Conservation (phyloP, 352 stramenopile genomes). For the Pythium guiyangense region DNA sequence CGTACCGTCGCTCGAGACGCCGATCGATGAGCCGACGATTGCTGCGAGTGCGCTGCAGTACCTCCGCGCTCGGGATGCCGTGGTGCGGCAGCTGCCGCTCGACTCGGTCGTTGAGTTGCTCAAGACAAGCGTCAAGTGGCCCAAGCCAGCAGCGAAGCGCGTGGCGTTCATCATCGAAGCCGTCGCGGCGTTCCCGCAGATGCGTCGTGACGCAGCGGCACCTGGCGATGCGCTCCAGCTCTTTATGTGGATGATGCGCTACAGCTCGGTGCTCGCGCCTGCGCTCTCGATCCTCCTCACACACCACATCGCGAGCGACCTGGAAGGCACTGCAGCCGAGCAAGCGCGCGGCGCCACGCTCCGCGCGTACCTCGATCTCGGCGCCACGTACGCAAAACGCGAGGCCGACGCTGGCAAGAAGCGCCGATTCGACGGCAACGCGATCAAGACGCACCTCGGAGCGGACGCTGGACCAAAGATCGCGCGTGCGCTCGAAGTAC, state of each 20-base stretch:
- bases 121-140: constrained; percentile 73
- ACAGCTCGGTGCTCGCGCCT: no score
- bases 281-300: no score
- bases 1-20: constrained; percentile 2
- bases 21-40: constrained; percentile 26
- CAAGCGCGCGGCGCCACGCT: no score
- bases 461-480: constrained; percentile 36
- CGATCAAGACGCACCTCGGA: no score
- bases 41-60: constrained; percentile 34
- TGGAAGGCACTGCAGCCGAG: no score
- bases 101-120: constrained; percentile 64
- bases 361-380: no score
- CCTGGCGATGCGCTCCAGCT: no score
- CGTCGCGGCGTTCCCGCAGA: constrained; percentile 40
- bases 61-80: constrained; percentile 21
- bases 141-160: constrained; percentile 61
- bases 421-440: no score
- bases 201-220: background rate
- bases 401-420: no score
- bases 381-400: no score
- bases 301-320: no score
- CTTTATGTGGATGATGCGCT: no score
- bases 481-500: constrained; percentile 40
- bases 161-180: constrained; percentile 62
- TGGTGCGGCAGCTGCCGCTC: constrained; percentile 20